A percentile compares a stretch with the other conserved stretches of the same genome.
Evolutionary conservation across 73 alveolate species (phyloP).

Genomic region (Paramecium sonneborni): DNA sequence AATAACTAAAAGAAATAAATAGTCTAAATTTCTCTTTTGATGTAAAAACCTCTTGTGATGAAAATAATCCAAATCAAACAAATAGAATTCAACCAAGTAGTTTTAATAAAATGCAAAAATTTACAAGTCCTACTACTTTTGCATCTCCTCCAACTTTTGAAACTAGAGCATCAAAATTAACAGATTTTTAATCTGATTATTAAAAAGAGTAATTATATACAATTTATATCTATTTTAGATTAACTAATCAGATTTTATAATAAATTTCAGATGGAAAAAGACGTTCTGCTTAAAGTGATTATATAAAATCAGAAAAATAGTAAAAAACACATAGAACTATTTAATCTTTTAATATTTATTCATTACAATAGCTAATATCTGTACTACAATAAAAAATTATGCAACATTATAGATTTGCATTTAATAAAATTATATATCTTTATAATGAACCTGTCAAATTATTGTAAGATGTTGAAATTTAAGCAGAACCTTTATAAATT

Average conservation of each 20-base stretch:
- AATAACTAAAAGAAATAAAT: not conserved
- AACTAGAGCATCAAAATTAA: slow-evolving; percentile 26
- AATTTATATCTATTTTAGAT: not conserved
- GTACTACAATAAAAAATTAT: not conserved
- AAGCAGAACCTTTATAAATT: not conserved
- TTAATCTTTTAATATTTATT: not conserved
- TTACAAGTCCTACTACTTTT: slow-evolving; percentile 40
- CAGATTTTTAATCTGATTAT: slow-evolving; percentile 41
- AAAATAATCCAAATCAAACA: slow-evolving; percentile 29
- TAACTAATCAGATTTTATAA: not conserved
- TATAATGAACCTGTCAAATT: slow-evolving; percentile 38
- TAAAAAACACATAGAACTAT: not conserved
- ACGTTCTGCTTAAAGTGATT: not conserved
- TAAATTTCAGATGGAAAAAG: slow-evolving; percentile 31
- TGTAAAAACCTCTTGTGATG: slow-evolving; percentile 38
- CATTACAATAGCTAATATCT: not conserved
- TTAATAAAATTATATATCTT: slow-evolving; percentile 6
- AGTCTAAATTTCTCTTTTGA: slow-evolving; percentile 36
- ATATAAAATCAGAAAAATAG: not conserved
- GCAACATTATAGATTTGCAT: slow-evolving; percentile 6
- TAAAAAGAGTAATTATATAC: slow-evolving; percentile 24
- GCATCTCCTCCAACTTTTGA: slow-evolving; percentile 55
- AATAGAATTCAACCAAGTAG: not conserved
- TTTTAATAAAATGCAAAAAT: not conserved
- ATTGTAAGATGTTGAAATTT: not conserved